Evolutionary conservation across 495 filamentous ascomycete genomes (phyloP), one percentile per base, ranked within the genome.

Genomic region (Talaromyces borbonicus): DNA sequence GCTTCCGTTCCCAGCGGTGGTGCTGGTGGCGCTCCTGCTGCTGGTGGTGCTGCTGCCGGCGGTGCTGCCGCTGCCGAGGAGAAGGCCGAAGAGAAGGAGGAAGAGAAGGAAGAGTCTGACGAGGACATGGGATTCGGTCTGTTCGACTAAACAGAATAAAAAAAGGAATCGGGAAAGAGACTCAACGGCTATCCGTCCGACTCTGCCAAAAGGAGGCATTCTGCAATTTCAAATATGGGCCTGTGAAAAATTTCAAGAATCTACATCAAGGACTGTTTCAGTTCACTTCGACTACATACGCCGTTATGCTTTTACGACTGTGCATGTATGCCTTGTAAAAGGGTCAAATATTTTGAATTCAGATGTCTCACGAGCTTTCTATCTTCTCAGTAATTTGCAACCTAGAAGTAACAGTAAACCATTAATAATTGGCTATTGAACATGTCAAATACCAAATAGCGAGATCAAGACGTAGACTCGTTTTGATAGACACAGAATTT

Each of bases 121-220:
- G 92, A 99, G 66, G 92, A 99, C 66, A 99, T 99, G 92, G 92
- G 92, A 63, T 95, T 99, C 78, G 92, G 92, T 84, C 89, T 99
- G 49, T 97, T 97, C 84, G 90, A 96, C 76, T 96, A 73, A 68
- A 56, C 56, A 55, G 23, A 31, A 43, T 9, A 32, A 20, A 83
- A 58, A 82, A 90, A 75, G 71, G 73, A 60, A 73, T 81, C 62
- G 78, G 79, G 54, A 79, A 76, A 66, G 81, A 85, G 69, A 92
- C 95, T n/a, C n/a, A n/a, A n/a, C n/a, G n/a, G n/a, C n/a, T n/a
- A n/a, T n/a, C n/a, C n/a, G n/a, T n/a, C n/a, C n/a, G n/a, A n/a
- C n/a, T n/a, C n/a, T n/a, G n/a, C n/a, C n/a, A n/a, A n/a, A n/a
- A n/a, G n/a, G n/a, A n/a, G 79, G 96, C 90, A 65, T 90, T 97